These are phyloP conservation scores for Casuarina equisetifolia DNA, from an alignment of 306 rosid species.

Conservation along the genomic window DNA sequence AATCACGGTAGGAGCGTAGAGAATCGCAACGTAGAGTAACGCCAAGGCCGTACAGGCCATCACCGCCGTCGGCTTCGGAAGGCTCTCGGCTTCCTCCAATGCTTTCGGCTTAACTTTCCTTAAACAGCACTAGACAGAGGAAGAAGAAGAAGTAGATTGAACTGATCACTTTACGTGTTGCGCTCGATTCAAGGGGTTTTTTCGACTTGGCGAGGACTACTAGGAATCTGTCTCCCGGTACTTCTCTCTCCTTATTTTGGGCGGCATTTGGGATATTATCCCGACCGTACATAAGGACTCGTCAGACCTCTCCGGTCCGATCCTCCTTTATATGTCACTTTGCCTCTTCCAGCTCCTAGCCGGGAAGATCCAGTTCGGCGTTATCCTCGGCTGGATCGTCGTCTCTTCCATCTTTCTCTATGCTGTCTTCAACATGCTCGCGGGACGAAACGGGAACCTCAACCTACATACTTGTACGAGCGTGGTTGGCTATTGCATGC, in stretches of 20 bases:
- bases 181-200: background rate
- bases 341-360: constrained; percentile 36
- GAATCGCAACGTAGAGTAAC: constrained; percentile 59
- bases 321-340: constrained; percentile 34
- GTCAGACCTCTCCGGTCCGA: constrained; percentile 28
- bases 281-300: constrained; percentile 23
- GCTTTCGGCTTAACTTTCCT: background rate
- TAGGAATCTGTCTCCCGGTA: too few relatives aligned
- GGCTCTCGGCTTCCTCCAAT: constrained; percentile 52
- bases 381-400: constrained; percentile 33
- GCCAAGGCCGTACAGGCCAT: constrained; percentile 65
- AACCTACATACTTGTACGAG: constrained; percentile 91
- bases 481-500: constrained; percentile 84
- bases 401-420: constrained; percentile 32
- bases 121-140: background rate
- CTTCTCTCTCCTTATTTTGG: too few relatives aligned
- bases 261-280: too few relatives aligned
- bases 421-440: constrained; percentile 37
- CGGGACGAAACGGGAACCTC: constrained; percentile 45
- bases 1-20: constrained; percentile 73
- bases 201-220: background rate
- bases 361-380: constrained; percentile 38
- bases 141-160: background rate
- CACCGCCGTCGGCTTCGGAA: constrained; percentile 50
- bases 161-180: background rate